Conservation (phyloP, 306 rosid species). For the Dalbergia cochinchinensis region DNA sequence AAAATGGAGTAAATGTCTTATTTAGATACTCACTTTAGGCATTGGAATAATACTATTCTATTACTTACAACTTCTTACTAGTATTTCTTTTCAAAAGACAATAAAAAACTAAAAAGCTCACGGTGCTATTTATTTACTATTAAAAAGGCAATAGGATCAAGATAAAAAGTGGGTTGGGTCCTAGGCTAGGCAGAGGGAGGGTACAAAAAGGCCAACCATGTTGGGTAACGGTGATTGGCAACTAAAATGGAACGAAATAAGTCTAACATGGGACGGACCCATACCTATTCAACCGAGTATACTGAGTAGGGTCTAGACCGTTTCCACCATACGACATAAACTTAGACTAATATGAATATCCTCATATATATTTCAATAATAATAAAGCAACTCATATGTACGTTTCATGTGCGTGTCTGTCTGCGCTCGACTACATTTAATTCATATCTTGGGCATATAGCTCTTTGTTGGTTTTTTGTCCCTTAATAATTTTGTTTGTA, state of each 20-base stretch:
- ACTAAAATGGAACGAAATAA: neutral
- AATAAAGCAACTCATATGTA: too few species aligned
- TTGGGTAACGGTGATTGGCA: neutral
- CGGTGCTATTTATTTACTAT: neutral
- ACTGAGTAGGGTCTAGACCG: neutral
- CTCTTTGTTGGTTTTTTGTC: too few species aligned
- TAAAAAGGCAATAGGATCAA: neutral
- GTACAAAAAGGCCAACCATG: neutral
- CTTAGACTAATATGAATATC: too few species aligned
- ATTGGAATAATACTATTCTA: neutral
- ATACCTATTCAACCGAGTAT: neutral
- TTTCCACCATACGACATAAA: neutral
- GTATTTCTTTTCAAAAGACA: neutral
- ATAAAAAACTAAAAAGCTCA: neutral
- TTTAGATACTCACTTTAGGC: too few species aligned
- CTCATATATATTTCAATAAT: too few species aligned
- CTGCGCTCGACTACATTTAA: too few species aligned
- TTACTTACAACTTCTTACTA: constrained; percentile 6
- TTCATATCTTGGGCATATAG: too few species aligned
- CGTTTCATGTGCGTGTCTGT: too few species aligned
- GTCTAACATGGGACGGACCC: too few species aligned
- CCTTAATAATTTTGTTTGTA: too few species aligned
- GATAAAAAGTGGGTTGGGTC: neutral
- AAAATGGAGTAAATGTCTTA: too few species aligned
- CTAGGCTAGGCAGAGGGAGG: neutral